Base-by-base conservation (phyloP, 1,139 yeast species). In the Wickerhamomyces sp. region DNA sequence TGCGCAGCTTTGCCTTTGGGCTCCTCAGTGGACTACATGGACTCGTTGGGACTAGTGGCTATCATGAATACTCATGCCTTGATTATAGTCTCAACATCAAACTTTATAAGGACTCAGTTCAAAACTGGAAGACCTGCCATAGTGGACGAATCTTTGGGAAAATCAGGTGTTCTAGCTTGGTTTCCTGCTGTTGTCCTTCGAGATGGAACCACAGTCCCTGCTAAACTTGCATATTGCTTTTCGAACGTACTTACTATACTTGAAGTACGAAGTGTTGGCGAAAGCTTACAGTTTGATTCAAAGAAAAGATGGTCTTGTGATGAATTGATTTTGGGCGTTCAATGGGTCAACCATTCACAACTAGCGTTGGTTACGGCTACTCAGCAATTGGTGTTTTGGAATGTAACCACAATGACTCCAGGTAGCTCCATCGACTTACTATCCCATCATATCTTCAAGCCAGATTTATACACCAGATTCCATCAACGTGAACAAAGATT, bases 201-300 rank as follows among this genome's bases (percentile, higher is more conserved):
- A 26, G 43, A 45, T 34, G 56, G 37, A 29, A 39, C 17, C 10
- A 41, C n/a, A 40, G 56, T 5, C 44, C 59, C 37, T 28, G 78
- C 90, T 0, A 64, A 70, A 42, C 59, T 87, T 31, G 90, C 85
- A 0, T 84, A 78, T 52, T 66, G 83, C 28, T 83, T 89, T 85
- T 68, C 77, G 19, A 78, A 78, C 46, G 67, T 68, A 13, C 52
- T 85, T 36, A 72, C 78, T 0, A 59, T 85, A 1, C 48, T 81
- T 21, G 87, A 82, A 45, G 56, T 84, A 2, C 62, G 63, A 20
- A 41, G 45, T 17, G 38, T 60, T 51, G 27, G 55, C 59, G 58
- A 41, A 26, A 54, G 35, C 48, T 78, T 24, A 67, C 70, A 16
- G 59, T 79, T 41, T 56, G 61, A n/a, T 64, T 68, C 43, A 64